Conservation (phyloP, 306 rosid genomes). For the Lithocarpus polystachyus region DNA sequence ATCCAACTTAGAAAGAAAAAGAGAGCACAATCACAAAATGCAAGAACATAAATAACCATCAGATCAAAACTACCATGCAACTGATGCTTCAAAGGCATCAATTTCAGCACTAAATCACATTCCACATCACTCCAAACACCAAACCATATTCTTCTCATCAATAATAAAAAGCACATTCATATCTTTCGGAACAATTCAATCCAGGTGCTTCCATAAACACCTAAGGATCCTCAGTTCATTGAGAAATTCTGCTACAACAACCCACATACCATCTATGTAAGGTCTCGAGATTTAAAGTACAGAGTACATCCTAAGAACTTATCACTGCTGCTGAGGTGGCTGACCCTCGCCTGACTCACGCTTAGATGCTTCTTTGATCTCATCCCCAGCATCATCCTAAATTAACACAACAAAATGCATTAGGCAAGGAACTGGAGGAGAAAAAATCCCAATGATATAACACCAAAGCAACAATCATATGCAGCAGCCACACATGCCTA, state of each 20-base stretch:
- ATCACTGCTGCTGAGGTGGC: slow-evolving; percentile 27
- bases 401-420: background rate
- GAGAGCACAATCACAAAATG: background rate
- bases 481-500: background rate
- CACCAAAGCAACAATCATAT: background rate
- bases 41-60: background rate
- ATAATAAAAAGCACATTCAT: slow-evolving; percentile 38
- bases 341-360: slow-evolving; percentile 62
- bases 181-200: slow-evolving; percentile 36
- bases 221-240: slow-evolving; percentile 33
- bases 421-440: background rate
- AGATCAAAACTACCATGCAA: background rate
- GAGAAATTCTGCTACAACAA: slow-evolving; percentile 41
- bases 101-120: slow-evolving; percentile 5
- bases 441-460: background rate
- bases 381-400: slow-evolving; percentile 93
- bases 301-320: slow-evolving; percentile 35
- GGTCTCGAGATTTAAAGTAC: slow-evolving; percentile 30
- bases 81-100: background rate
- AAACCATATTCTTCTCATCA: slow-evolving; percentile 42
- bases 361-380: slow-evolving; percentile 88
- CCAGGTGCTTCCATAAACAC: slow-evolving; percentile 27
- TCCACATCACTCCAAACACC: slow-evolving; percentile 31
- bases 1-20: too few species aligned
- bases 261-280: slow-evolving; percentile 45